Evolutionary conservation across 2,329 filamentous ascomycete genomes (phyloP), one percentile per base, ranked within the genome.

Genomic region (Trichoderma sp.): DNA sequence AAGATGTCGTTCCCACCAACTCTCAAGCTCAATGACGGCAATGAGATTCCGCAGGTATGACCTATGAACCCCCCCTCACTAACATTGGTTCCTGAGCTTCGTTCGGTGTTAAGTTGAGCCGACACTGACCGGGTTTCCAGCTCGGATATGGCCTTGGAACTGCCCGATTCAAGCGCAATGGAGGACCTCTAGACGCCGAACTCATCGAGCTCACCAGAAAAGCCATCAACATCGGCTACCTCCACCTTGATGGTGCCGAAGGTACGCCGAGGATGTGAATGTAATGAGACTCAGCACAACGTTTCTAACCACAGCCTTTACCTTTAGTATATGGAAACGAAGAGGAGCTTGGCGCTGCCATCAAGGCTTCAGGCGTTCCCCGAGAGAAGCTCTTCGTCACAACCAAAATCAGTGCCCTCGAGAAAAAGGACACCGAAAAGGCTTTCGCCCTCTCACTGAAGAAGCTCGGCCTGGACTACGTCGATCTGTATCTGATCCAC

Each of bases 241-340:
- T 86, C 72, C 92, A 95, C 77, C 84, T 95, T 3, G 93, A 95
- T 79, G 89, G 92, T 57, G 93, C 93, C 24, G 90, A 95, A 83
- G 82, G 90, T 90, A 78, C 71, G 81, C 74, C 21, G 26, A 53
- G 9, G 6, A 32, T 6, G 34, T 14, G 3, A 60, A 28, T 21
- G 36, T 43, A 43, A n/a, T 18, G 6, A 53, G 24, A 18, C 12
- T 3, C 14, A 43, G 21, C 3, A 21, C 21, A 32, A 4, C 12
- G 28, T 34, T 43, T 58, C 60, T 63, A 30, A 70, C 39, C 57
- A 30, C 18, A 28, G 26, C 36, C 36, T n/a, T 71, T 74, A 32
- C 74, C 32, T 28, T 26, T n/a, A 90, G 88, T 82, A 15, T 91
- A 91, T 78, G 84, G 85, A 65, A 91, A 90, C 76, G 90, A 95